phyloP scores from a whole-genome alignment of 2,329 filamentous ascomycete genomes.

The Fonsecaea pugnacius region DNA sequence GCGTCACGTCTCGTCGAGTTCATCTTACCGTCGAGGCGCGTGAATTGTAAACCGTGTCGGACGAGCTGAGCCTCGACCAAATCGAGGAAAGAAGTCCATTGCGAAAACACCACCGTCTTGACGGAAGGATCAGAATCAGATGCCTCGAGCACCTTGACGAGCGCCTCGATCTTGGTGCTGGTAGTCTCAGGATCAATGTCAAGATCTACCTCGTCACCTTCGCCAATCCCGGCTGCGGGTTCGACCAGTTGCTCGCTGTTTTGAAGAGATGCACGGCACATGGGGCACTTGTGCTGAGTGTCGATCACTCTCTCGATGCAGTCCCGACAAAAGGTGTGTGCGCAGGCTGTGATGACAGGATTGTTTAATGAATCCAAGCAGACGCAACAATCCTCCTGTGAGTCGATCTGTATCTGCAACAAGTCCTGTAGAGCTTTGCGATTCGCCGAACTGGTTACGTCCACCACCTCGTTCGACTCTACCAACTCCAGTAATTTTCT shows the following conservation, averaged over 20 bases:
- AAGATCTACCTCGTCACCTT: constrained; percentile 52
- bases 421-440: constrained; percentile 72
- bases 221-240: constrained; percentile 63
- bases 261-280: constrained; percentile 74
- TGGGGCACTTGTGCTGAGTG: constrained; percentile 77
- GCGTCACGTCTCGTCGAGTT: constrained; percentile 69
- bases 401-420: constrained; percentile 76
- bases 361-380: constrained; percentile 74
- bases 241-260: constrained; percentile 65
- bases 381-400: constrained; percentile 79
- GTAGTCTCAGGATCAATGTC: constrained; percentile 66
- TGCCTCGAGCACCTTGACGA: constrained; percentile 75
- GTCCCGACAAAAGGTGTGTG: constrained; percentile 74
- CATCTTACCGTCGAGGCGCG: constrained; percentile 83
- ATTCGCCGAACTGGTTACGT: constrained; percentile 71
- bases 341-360: constrained; percentile 83
- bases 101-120: constrained; percentile 81
- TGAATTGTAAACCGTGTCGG: constrained; percentile 64
- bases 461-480: constrained; percentile 68
- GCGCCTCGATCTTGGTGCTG: constrained; percentile 80
- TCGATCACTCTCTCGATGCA: constrained; percentile 78
- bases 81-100: constrained; percentile 79
- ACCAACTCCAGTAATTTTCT: constrained; percentile 71
- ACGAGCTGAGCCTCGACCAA: constrained; percentile 72
- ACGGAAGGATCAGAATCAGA: constrained; percentile 67